Base-by-base conservation (phyloP, 75 land plant genomes). In the Isoetes taiwanensis region DNA sequence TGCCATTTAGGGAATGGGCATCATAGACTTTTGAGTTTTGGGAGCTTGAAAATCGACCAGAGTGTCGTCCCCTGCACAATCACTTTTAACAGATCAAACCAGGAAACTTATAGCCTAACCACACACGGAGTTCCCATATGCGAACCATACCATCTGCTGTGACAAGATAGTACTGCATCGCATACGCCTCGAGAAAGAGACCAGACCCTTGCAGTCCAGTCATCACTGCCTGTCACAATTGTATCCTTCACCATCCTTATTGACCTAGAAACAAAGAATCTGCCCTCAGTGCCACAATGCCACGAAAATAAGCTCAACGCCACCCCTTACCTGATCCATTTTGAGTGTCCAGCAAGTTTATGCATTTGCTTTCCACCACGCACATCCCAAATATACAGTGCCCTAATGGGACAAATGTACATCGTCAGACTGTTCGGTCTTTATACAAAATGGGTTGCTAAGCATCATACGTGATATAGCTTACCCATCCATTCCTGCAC, bases 161-260 rank as follows among this genome's bases (percentile, higher is more conserved):
- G 99, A 53, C 87, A 85, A 42, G 96, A 78, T 58, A 94, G 72
- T 34, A 94, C 86, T 32, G 99, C 77, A 56, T 89, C 99, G 73
- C 99, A 94, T 40, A 80, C 56, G 14, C 99, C 99, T 60, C 71
- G 71, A 27, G 96, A 80, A 25, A 78, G 66, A 40, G 99, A 94
- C 99, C 99, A 94, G 32, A 82, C 61, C 43, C 99, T 75, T 21
- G 94, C 99, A 11, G 99, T 94, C 99, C 99, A 94, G 64, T 94
- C 99, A 72, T 94, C 99, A 73, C 99, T 89, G n/a, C 99, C 99
- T 30, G 96, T 85, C 30, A 94, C 59, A 19, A 94, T 34, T 30
- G 82, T 85, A 61, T 94, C 96, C 38, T 80, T 81, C 31, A 74
- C 87, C 91, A 89, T 89, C 64, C 99, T 79, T 43, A 94, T 38